These are phyloP conservation scores for Fusarium sp. DNA, from an alignment of 2,329 filamentous ascomycete species.

Conservation along the genomic window DNA sequence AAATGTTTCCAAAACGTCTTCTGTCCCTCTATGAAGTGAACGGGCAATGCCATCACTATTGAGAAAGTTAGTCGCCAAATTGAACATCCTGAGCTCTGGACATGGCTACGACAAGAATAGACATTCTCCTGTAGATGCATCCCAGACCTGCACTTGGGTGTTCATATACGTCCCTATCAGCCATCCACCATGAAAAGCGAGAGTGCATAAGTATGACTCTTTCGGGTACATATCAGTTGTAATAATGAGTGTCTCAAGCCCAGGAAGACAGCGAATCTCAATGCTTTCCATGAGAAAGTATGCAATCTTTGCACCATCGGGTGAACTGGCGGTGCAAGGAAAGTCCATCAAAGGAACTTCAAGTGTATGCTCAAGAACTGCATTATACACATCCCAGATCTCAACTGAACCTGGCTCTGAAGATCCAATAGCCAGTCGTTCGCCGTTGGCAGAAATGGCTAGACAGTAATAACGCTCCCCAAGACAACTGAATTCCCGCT, in stretches of 20 bases:
- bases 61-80: not conserved
- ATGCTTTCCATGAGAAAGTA: fast-evolving
- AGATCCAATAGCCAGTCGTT: not conserved
- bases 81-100: not conserved
- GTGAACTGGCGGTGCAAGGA: no score
- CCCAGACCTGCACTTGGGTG: not conserved
- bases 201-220: no score
- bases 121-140: not conserved
- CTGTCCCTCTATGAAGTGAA: no score
- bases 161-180: not conserved
- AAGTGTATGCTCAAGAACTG: fast-evolving
- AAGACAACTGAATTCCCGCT: not conserved
- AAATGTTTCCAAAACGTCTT: not conserved
- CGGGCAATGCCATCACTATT: no score
- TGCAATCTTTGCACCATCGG: not conserved
- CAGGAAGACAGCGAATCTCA: not conserved
- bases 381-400: not conserved
- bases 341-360: fast-evolving
- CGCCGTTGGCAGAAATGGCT: not conserved
- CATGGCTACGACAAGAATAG: not conserved
- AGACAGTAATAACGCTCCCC: not conserved
- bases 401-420: not conserved
- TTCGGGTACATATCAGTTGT: no score
- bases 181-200: no score
- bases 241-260: not conserved